Evolutionary conservation across 1,139 yeast species (phyloP).

Genomic region (Geotrichum carabidarum): DNA sequence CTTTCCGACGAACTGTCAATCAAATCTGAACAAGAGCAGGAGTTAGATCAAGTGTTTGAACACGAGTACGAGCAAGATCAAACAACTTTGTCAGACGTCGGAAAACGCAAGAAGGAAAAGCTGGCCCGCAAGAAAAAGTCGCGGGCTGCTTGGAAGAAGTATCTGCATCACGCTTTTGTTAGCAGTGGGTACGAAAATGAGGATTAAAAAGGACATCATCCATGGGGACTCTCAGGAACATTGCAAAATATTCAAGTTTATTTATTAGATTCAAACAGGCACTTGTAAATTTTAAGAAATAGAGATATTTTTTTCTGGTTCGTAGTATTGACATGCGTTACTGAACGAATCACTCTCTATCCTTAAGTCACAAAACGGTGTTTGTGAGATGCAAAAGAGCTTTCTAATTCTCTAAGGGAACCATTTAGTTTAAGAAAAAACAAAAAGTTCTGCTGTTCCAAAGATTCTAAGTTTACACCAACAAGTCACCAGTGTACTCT

Average conservation of each 20-base stretch:
- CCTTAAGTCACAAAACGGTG: too few species aligned
- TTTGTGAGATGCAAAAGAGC: too few species aligned
- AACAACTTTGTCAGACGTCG: not conserved
- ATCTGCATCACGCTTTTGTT: slow-evolving; percentile 53
- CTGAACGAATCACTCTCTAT: too few species aligned
- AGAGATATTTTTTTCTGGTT: too few species aligned
- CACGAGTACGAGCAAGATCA: not conserved
- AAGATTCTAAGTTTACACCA: slow-evolving; percentile 1
- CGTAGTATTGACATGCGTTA: too few species aligned
- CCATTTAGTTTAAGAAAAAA: not conserved
- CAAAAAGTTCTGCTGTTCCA: not conserved
- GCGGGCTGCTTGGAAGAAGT: slow-evolving; percentile 36
- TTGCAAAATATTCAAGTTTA: too few species aligned
- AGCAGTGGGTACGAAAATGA: slow-evolving; percentile 45
- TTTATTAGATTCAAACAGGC: too few species aligned
- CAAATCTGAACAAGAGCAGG: not conserved
- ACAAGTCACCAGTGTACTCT: not conserved
- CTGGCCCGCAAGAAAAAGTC: slow-evolving; percentile 1
- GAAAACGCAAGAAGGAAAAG: not conserved
- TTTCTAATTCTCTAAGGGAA: too few species aligned
- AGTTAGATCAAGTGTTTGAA: not conserved
- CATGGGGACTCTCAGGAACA: too few species aligned
- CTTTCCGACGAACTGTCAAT: slow-evolving; percentile 41
- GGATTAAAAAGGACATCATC: not conserved
- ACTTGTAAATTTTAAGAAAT: too few species aligned